A percentile compares a stretch with the other conserved stretches of the same genome.
These are phyloP conservation scores for Septoria linicola DNA, from an alignment of 2,329 filamentous ascomycete genomes.

Conservation along the genomic window DNA sequence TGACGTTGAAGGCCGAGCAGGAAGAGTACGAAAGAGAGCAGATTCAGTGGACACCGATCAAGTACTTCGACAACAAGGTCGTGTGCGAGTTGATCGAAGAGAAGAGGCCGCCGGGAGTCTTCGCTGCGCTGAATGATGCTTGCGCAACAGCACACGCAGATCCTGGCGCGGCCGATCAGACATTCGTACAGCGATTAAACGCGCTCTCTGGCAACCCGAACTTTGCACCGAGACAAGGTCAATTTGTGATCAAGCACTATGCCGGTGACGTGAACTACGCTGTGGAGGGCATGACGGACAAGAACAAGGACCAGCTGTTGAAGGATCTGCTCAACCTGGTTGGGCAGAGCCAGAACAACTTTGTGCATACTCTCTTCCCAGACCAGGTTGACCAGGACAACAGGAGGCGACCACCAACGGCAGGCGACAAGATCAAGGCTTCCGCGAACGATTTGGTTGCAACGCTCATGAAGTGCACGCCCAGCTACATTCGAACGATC, in stretches of 20 bases:
- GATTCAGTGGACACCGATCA: constrained; percentile 98
- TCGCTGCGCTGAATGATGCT: constrained; percentile 94
- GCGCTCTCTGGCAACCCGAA: constrained; percentile 84
- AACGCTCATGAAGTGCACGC: constrained; percentile 94
- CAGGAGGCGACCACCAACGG: constrained; percentile 86
- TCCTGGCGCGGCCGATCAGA: constrained; percentile 87
- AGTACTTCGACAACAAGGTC: constrained; percentile 99
- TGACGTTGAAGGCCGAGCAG: constrained; percentile 94
- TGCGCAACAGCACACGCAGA: constrained; percentile 98
- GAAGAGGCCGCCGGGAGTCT: constrained; percentile 82
- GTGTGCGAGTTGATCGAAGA: constrained; percentile 97
- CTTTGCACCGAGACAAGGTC: constrained; percentile 86
- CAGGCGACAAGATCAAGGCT: constrained; percentile 91
- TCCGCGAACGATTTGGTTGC: constrained; percentile 94
- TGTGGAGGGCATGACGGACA: constrained; percentile 95
- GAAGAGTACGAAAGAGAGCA: constrained; percentile 95
- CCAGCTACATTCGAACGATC: constrained; percentile 97
- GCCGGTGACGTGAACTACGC: constrained; percentile 94
- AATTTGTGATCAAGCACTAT: constrained; percentile 98
- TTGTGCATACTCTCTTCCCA: constrained; percentile 86
- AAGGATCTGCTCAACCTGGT: constrained; percentile 91
- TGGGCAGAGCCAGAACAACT: constrained; percentile 76
- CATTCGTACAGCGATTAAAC: constrained; percentile 90
- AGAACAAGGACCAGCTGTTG: constrained; percentile 96
- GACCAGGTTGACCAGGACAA: constrained; percentile 94